These are phyloP conservation scores for Fusarium multiceps DNA, from an alignment of 2,329 filamentous ascomycete genomes.

Conservation along the genomic window DNA sequence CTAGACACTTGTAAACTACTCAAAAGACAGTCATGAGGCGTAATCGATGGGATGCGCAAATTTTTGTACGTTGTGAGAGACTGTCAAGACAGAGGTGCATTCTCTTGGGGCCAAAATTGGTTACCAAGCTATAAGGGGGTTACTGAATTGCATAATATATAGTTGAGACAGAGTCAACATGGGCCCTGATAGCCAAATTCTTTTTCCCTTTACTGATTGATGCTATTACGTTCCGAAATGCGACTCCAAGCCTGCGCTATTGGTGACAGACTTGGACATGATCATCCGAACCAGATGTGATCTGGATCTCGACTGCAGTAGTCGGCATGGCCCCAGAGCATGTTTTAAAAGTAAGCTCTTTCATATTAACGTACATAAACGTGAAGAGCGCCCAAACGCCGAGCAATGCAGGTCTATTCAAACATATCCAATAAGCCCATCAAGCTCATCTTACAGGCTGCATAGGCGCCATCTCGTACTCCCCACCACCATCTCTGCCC, in stretches of 20 bases:
- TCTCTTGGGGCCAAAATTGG: slow-evolving; percentile 20
- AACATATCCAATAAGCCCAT: slow-evolving; percentile 26
- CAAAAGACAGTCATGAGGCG: slow-evolving; percentile 1
- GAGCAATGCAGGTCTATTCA: slow-evolving; percentile 50
- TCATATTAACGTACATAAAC: slow-evolving; percentile 14
- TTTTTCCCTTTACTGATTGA: not conserved
- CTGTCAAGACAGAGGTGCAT: slow-evolving; percentile 20
- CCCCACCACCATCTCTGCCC: slow-evolving; percentile 65
- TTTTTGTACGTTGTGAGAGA: slow-evolving; percentile 19
- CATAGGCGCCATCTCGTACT: slow-evolving; percentile 73
- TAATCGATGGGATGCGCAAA: slow-evolving; percentile 28
- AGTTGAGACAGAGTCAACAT: slow-evolving; percentile 21
- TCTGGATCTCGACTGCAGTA: not conserved
- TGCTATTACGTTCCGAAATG: not conserved
- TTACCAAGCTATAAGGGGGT: slow-evolving; percentile 3
- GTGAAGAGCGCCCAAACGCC: slow-evolving; percentile 47
- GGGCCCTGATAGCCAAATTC: not conserved
- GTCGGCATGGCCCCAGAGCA: not conserved
- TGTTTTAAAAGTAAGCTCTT: slow-evolving; percentile 1
- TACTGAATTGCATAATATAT: not conserved
- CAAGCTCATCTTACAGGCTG: slow-evolving; percentile 38
- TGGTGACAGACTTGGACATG: not conserved
- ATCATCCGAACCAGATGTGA: not conserved
- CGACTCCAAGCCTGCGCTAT: not conserved
- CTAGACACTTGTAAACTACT: slow-evolving; percentile 46